Evolutionary conservation across 352 stramenopile genomes (phyloP).

Genomic region (Pythium pyrilobum): DNA sequence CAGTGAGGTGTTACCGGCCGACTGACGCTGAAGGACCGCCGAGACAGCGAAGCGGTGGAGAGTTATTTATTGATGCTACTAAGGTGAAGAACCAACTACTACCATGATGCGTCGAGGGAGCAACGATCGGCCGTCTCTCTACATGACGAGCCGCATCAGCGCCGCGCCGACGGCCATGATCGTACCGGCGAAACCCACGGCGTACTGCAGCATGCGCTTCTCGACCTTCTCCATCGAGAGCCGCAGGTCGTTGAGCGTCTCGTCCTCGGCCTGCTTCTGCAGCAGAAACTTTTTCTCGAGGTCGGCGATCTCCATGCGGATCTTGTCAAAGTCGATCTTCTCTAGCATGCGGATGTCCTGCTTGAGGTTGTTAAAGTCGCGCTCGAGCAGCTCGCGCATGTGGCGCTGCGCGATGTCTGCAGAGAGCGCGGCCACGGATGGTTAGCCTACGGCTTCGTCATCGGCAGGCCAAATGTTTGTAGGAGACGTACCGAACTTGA

Average conservation of each 20-base stretch:
- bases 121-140: slow-evolving; percentile 8
- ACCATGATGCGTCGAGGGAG: not conserved
- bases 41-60: too few relatives aligned
- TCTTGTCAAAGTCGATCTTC: slow-evolving; percentile 89
- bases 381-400: slow-evolving; percentile 82
- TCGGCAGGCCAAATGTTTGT: not conserved
- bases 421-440: not conserved
- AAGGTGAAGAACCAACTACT: not conserved
- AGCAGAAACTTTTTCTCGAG: slow-evolving; percentile 88
- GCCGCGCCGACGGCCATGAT: slow-evolving; percentile 83
- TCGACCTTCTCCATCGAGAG: slow-evolving; percentile 88
- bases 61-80: not conserved
- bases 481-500: slow-evolving; percentile 69
- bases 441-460: not conserved
- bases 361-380: slow-evolving; percentile 88
- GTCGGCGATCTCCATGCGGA: slow-evolving; percentile 82
- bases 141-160: slow-evolving; percentile 71
- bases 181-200: slow-evolving; percentile 80
- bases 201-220: slow-evolving; percentile 88
- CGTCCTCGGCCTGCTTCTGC: slow-evolving; percentile 85
- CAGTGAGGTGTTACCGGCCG: too few relatives aligned
- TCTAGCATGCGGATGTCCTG: slow-evolving; percentile 89
- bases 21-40: too few relatives aligned
- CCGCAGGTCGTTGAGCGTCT: slow-evolving; percentile 81
- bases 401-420: slow-evolving; percentile 86